A percentile compares a stretch with the other conserved stretches of the same genome.
These are phyloP conservation scores for Chenopodium album DNA, from an alignment of 148 eudicot species.

Conservation along the genomic window DNA sequence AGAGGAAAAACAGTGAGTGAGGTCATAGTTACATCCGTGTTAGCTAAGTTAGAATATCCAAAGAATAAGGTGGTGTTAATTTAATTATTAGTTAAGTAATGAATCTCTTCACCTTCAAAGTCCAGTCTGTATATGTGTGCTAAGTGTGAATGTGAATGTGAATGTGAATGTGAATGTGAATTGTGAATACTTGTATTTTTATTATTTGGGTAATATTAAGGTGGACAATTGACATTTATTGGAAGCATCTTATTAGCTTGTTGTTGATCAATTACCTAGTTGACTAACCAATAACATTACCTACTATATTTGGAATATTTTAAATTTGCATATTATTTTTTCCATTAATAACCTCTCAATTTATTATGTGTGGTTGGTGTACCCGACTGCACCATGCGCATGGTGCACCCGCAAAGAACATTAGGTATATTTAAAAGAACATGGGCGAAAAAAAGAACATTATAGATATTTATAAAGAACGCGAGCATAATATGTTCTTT, in stretches of 20 bases:
- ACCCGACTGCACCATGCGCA: too few relatives aligned
- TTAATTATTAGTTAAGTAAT: slow-evolving; percentile 11
- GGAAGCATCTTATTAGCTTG: background rate
- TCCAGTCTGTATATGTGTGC: slow-evolving; percentile 19
- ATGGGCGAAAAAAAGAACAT: too few relatives aligned
- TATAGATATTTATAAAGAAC: too few relatives aligned
- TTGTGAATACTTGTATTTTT: background rate
- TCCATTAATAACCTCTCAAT: too few relatives aligned
- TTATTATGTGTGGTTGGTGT: too few relatives aligned
- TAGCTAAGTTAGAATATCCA: slow-evolving; percentile 10
- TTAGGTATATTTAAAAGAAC: too few relatives aligned
- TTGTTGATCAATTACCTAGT: background rate
- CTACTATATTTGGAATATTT: background rate
- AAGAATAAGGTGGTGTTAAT: background rate
- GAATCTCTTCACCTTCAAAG: slow-evolving; percentile 10
- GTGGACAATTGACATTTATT: background rate
- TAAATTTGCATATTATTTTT: background rate
- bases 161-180: background rate
- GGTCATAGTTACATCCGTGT: slow-evolving; percentile 5
- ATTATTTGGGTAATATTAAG: background rate
- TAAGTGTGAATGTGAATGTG: background rate
- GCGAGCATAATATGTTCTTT: too few relatives aligned
- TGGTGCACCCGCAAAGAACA: too few relatives aligned
- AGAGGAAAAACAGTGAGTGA: slow-evolving; percentile 6
- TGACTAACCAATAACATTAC: background rate